Evolutionary conservation across 1,139 yeast species (phyloP), one percentile per base, ranked within the genome.

Genomic region (Nadsonia commutata): DNA sequence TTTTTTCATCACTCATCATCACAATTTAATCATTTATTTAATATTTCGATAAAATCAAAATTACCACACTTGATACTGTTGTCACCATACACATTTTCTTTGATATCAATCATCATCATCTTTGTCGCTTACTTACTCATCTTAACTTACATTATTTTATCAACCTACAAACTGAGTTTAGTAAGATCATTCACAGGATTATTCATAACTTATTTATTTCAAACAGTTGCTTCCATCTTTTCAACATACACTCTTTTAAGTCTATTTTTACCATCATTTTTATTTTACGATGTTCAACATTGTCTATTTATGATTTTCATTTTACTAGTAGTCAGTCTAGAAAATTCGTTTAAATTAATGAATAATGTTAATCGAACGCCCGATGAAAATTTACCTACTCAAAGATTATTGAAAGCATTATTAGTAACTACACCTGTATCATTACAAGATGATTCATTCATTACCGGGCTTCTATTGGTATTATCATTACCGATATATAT

Each of bases 131-230:
- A 68, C 46, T 41, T 58, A 1, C 38, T 58, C 2, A 54, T 67
- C 2, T 46, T 60, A 0, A 20, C 62, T 2, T 70, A 70, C 48
- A 58, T 66, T 40, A 42, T 61, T 3, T 52, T 78, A n/a, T 67
- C 80, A 17, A 62, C 79, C 23, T 62, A 74, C 18, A 74, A 76
- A 48, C 62, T 71, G 42, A 72, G 72, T 40, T 65, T 74, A 18
- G 71, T 81, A 9, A 69, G 76, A 43, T 79, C 88, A 2, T 71
- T 70, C 51, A 41, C 66, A 2, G 88, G 90, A 0, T 60, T 82
- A 11, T 51, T 78, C 6, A 45, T 71, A n/a, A 88, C 86, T 1
- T 77, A 80, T 65, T 22, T 68, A 0, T 71, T 72, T 1, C 77
- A 79, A 49, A 56, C 70, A 1, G 37, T 61, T 0, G 55, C 81